A percentile compares a stretch with the other conserved stretches of the same genome.
These are phyloP conservation scores for Gelatoporia subvermispora DNA, from an alignment of 768 basidiomycete species.

Conservation along the genomic window DNA sequence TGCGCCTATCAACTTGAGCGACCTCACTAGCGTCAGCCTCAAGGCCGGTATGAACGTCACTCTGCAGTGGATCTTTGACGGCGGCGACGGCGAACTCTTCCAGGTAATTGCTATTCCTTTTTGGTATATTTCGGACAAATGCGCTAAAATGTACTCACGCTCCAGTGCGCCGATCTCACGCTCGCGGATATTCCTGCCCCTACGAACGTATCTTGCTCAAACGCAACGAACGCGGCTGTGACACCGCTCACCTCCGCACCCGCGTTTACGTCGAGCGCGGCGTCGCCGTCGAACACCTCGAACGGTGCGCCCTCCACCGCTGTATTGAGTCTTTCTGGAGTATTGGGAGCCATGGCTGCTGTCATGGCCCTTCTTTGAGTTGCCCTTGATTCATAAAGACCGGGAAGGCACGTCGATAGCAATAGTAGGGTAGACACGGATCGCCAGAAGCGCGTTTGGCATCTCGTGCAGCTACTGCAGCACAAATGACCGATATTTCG, in stretches of 20 bases:
- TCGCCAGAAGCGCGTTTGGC: too few species aligned
- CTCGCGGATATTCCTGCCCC: conserved; percentile 49
- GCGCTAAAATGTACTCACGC: background rate
- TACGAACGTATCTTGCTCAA: conserved; percentile 34
- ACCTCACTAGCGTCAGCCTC: conserved; percentile 44
- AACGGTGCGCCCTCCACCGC: conserved; percentile 1
- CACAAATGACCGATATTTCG: too few species aligned
- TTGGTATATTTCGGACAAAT: background rate
- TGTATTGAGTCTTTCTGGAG: conserved; percentile 4
- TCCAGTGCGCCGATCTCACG: conserved; percentile 76
- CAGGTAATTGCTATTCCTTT: conserved; percentile 42
- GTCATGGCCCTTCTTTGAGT: conserved; percentile 6
- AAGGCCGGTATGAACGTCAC: conserved; percentile 69
- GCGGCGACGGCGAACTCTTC: conserved; percentile 68
- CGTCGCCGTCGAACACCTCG: conserved; percentile 7
- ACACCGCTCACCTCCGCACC: conserved; percentile 8
- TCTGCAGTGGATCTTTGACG: conserved; percentile 60
- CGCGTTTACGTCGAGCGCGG: background rate
- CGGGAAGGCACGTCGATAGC: too few species aligned
- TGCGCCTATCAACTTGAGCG: conserved; percentile 57
- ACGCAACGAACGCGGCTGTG: conserved; percentile 19
- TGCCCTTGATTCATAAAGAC: too few species aligned
- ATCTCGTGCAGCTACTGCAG: too few species aligned
- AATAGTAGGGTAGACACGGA: too few species aligned
- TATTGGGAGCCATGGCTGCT: conserved; percentile 7